These are phyloP conservation scores for Trichoderma sp. DNA, from an alignment of 2,329 filamentous ascomycete species.

Conservation along the genomic window DNA sequence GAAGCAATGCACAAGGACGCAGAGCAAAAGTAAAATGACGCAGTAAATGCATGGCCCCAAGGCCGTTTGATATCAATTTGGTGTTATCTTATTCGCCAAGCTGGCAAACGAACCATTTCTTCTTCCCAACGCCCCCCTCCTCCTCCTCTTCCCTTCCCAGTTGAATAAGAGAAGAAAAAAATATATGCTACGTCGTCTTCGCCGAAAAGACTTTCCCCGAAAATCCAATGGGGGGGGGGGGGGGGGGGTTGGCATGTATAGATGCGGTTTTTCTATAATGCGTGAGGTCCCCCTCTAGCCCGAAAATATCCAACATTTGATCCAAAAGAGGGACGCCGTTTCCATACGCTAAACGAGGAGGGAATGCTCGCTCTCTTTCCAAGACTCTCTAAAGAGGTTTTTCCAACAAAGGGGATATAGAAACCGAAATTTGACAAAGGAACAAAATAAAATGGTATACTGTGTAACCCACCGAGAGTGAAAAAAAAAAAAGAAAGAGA, in stretches of 20 bases:
- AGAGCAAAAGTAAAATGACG: not conserved
- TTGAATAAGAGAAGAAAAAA: not conserved
- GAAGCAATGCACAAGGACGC: not conserved
- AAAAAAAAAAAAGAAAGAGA: not conserved
- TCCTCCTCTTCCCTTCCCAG: not conserved
- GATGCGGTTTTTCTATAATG: not conserved
- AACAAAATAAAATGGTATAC: not conserved
- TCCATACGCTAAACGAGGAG: not conserved
- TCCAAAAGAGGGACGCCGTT: slow-evolving; percentile 10
- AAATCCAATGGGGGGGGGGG: not conserved
- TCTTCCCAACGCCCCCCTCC: not conserved
- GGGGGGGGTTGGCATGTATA: too few species aligned
- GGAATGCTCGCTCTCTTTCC: not conserved
- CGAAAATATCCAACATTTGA: not conserved
- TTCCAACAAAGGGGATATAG: not conserved
- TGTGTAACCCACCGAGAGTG: not conserved
- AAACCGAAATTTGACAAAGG: not conserved
- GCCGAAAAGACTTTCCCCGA: not conserved
- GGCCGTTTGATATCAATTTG: not conserved
- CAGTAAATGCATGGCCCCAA: not conserved
- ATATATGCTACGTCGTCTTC: not conserved
- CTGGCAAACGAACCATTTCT: not conserved
- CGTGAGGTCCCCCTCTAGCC: not conserved
- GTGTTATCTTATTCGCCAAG: not conserved
- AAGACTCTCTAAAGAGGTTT: not conserved